Base-by-base conservation (phyloP, 352 stramenopile species). In the Pythium folliculosum region DNA sequence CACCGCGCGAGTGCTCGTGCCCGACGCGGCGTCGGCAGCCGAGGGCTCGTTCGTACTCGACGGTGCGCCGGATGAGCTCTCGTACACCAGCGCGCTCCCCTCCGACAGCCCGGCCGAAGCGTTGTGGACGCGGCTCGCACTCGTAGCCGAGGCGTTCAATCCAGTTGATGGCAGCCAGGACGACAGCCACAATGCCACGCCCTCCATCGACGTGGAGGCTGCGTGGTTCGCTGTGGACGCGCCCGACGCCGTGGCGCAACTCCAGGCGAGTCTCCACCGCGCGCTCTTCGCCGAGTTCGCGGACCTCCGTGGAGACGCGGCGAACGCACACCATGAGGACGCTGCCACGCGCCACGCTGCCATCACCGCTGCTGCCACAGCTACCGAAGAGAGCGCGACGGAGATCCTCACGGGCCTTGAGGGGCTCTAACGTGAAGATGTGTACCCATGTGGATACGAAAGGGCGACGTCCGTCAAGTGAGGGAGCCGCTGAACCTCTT, bases 201-300 rank as follows among this genome's bases (percentile, higher is more conserved):
- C 10, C 13, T 10, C 47, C 1, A 23, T 7, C 7, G 32, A 32
- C 27, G 27, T 67, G 10, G 65, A 71, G 17, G 50, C 58, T 17
- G 32, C 65, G 35, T 71, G 65, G 65, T 63, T 71, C 38, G 25
- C 57, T 0, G 23, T 63, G 6, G 58, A 63, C 35, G 48, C 43
- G 2, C 27, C 7, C 16, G 59, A 40, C 19, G 52, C 44, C 12
- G 27, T 63, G 12, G 14, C 17, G 0, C 48, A 65, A 17, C 38
- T 71, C 8, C 21, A 54, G 5, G 17, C 58, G 21, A 59, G 50
- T 53, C 65, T 71, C 21, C 65, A 63, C 19, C 57, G 59, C 23
- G 58, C 65, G 14, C 57, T 67, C 19, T 49, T 63, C 16, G 65
- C 57, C 17, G 65, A 65, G 3, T 14, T 47, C 27, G 35, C 47